Evolutionary conservation across 208 protist genomes (phyloP).

Genomic region (Leishmania martiniquensis): DNA sequence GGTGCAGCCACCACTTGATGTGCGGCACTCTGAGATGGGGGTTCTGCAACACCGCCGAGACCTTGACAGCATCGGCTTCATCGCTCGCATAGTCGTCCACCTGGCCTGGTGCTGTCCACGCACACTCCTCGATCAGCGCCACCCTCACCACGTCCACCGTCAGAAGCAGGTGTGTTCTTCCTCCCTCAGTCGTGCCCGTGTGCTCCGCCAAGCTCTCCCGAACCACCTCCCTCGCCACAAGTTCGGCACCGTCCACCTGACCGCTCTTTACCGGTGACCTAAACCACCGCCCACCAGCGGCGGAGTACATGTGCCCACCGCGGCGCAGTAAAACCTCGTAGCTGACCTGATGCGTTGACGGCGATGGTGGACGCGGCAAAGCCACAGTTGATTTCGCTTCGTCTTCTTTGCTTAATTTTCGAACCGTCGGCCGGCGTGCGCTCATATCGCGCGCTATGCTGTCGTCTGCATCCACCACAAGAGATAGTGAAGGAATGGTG

Average conservation of each 20-base stretch:
- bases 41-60: conserved; percentile 13
- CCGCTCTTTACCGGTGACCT: conserved; percentile 23
- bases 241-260: conserved; percentile 18
- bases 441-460: neutral
- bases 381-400: neutral
- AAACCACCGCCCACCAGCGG: conserved; percentile 22
- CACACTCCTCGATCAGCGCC: conserved; percentile 1
- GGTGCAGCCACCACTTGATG: conserved; percentile 28
- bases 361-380: neutral
- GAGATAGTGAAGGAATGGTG: neutral
- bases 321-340: conserved; percentile 24
- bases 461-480: neutral
- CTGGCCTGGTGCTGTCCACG: neutral
- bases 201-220: neutral
- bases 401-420: neutral
- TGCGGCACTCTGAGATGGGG: conserved; percentile 18
- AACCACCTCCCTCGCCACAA: conserved; percentile 11
- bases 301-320: conserved; percentile 28
- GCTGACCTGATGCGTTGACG: neutral
- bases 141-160: conserved; percentile 9
- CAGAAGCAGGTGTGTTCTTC: conserved; percentile 8
- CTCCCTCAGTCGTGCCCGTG: neutral
- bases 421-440: neutral
- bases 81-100: neutral
- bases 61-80: neutral